Conservation (phyloP, 495 filamentous ascomycete species). For the Penicillium manginii region DNA sequence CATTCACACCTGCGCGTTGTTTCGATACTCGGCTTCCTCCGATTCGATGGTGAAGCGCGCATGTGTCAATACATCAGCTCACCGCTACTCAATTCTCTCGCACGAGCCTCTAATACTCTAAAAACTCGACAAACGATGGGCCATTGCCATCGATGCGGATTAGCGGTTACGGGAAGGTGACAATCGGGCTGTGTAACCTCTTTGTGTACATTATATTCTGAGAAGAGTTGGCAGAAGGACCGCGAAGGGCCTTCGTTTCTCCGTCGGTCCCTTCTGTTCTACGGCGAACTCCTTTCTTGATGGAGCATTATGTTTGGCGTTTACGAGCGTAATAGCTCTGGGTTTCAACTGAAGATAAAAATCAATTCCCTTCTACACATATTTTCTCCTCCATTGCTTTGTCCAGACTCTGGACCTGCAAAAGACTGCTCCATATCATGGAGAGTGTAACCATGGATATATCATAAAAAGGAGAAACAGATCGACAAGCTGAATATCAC, state of each 20-base stretch:
- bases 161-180: neutral
- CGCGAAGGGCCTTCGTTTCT: slow-evolving; percentile 3
- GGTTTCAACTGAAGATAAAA: slow-evolving; percentile 33
- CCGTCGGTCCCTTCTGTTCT: slow-evolving; percentile 15
- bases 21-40: neutral
- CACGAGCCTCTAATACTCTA: neutral
- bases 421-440: too few relatives aligned
- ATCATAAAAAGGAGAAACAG: too few relatives aligned
- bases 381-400: neutral
- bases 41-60: neutral
- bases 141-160: neutral
- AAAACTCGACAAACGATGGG: neutral
- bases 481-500: neutral
- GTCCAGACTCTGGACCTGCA: neutral
- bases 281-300: slow-evolving; percentile 20
- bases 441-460: too few relatives aligned
- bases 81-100: neutral
- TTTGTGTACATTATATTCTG: slow-evolving; percentile 34
- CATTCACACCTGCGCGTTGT: neutral
- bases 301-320: slow-evolving; percentile 38
- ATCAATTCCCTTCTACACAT: slow-evolving; percentile 15
- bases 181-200: slow-evolving; percentile 9
- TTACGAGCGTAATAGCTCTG: slow-evolving; percentile 30
- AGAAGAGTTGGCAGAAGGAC: slow-evolving; percentile 9
- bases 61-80: neutral